Percentiles rank a stretch among this genome's conserved stretches.
Evolutionary conservation across 1,284 basidiomycete species (phyloP).

Genomic region (Athelia sp.): DNA sequence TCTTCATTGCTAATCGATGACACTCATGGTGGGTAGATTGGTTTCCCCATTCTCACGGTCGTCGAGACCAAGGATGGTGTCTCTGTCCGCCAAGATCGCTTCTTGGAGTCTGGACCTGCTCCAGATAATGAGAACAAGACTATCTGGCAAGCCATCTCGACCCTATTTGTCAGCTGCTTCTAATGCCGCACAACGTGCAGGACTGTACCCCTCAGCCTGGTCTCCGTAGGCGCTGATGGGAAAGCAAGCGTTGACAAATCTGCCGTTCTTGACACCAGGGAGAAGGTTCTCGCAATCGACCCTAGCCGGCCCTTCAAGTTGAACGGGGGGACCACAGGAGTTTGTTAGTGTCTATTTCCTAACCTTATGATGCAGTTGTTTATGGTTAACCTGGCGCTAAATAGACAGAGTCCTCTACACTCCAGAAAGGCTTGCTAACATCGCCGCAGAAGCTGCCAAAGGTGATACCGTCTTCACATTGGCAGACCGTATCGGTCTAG

Average conservation of each 20-base stretch:
- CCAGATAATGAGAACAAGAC: conserved; percentile 86
- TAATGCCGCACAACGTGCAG: conserved; percentile 26
- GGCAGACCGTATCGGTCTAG: conserved; percentile 84
- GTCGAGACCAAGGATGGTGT: conserved; percentile 73
- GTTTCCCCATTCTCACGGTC: conserved; percentile 87
- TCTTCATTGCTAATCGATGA: neutral
- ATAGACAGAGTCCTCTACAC: conserved; percentile 86
- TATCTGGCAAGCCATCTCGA: conserved; percentile 59
- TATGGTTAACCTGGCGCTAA: conserved; percentile 1
- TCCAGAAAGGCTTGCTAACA: conserved; percentile 72
- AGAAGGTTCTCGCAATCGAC: conserved; percentile 66
- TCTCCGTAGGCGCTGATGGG: conserved; percentile 59
- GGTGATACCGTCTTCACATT: conserved; percentile 64
- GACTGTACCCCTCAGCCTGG: conserved; percentile 78
- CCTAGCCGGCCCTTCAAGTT: conserved; percentile 77
- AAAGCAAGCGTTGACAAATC: conserved; percentile 59
- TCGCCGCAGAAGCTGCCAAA: conserved; percentile 77
- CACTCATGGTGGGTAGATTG: conserved; percentile 42
- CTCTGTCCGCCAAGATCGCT: conserved; percentile 84
- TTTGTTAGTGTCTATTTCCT: conserved; percentile 54
- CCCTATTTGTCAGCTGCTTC: neutral
- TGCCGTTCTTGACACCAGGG: conserved; percentile 67
- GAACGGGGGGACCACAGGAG: conserved; percentile 86
- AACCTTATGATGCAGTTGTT: neutral
- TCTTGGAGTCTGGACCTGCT: conserved; percentile 82